phyloP scores from a whole-genome alignment of 768 basidiomycete genomes.

The Russula griseocarnosa region DNA sequence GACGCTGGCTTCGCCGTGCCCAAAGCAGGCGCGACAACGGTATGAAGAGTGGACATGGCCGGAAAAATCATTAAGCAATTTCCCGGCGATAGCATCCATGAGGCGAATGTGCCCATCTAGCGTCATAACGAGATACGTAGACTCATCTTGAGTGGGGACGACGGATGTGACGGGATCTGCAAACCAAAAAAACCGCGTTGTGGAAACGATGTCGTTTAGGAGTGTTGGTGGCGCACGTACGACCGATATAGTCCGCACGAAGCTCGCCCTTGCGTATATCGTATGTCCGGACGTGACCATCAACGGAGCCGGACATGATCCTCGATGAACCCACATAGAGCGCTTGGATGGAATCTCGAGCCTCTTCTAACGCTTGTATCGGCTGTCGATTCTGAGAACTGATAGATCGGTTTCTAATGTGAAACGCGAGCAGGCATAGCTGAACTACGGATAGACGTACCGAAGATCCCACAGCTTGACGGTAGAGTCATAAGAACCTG shows the following conservation, averaged over 20 bases:
- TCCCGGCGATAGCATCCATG: conserved; percentile 80
- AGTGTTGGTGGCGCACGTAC: conserved; percentile 45
- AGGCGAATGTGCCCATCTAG: conserved; percentile 83
- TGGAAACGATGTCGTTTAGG: not conserved
- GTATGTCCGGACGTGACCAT: conserved; percentile 89
- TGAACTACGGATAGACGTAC: conserved; percentile 39
- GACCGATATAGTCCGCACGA: conserved; percentile 83
- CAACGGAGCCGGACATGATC: conserved; percentile 81
- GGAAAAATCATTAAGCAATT: conserved; percentile 77
- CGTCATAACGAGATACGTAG: conserved; percentile 76
- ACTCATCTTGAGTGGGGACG: conserved; percentile 70
- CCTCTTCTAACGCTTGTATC: conserved; percentile 88
- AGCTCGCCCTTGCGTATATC: conserved; percentile 93
- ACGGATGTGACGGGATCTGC: conserved; percentile 86
- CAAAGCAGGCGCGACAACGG: conserved; percentile 77
- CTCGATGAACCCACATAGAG: conserved; percentile 62
- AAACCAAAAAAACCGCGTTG: not conserved
- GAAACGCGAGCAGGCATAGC: not conserved
- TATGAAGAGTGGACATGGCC: conserved; percentile 75
- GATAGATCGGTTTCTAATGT: conserved; percentile 3
- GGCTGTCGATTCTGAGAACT: conserved; percentile 77
- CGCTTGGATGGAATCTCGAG: conserved; percentile 81
- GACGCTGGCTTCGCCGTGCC: conserved; percentile 75
- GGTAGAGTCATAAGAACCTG: conserved; percentile 90
- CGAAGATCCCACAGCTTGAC: conserved; percentile 90